Evolutionary conservation across 1,284 basidiomycete species (phyloP), one percentile per base, ranked within the genome.

Genomic region (Porphyrellus sp.): DNA sequence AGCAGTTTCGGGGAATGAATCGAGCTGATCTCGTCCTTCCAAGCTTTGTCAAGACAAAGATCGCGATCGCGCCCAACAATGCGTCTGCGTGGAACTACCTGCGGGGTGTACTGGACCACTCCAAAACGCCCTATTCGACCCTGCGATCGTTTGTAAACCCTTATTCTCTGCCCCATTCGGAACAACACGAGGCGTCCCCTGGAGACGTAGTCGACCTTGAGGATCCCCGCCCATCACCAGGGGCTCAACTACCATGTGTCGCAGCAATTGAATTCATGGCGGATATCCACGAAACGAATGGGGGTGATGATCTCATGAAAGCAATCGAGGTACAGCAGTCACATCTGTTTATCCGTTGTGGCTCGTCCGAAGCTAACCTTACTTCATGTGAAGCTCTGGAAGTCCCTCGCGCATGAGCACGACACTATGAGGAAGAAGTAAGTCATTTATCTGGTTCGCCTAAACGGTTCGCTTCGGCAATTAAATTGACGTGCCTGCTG

Each of bases 71-170:
- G 12, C 92, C 94, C 3, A 94, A 94, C 70, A 98, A 98, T 62
- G 79, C 85, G 0, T 93, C 91, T 0, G 91, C 91, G 1, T 97
- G 94, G 94, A 96, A 96, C 69, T 98, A 96, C 68, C 77, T 97
- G 11, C 83, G 93, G 56, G 94, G 88, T 11, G 66, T 88, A 11
- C 77, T 92, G 16, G 77, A 88, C 52, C 67, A 77, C 64, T 77
- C 78, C 58, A 68, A 78, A 30, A 74, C 78, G 4, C 81, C 89
- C 0, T 85, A 85, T 59, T 71, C 80, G 0, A 70, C 69, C 0
- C 67, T 89, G 37, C 63, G 74, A 13, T 65, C 78, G 0, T 91
- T 92, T 57, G 83, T 90, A 8, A 63, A 75, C 27, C 82, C 82
- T 5, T 93, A 91, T 69, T 77, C 83, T 7, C 59, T 71, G 28